These are phyloP conservation scores for Solanum habrochaites DNA, from an alignment of 257 asterid genomes.

Conservation along the genomic window DNA sequence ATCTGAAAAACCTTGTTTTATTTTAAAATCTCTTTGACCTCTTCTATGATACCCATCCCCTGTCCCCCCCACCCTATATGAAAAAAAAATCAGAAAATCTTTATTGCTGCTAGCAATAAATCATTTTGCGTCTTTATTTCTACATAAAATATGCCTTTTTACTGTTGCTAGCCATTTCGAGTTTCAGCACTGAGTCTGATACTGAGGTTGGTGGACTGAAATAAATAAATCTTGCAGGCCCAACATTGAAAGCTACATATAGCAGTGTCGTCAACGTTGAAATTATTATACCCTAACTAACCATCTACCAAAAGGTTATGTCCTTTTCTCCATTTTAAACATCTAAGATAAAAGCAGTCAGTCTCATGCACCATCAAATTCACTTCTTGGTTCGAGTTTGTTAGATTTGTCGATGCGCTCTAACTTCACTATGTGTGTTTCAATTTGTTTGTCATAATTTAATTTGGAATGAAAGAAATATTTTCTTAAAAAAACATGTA, in stretches of 20 bases:
- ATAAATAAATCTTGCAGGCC: not conserved
- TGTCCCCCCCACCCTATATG: too few relatives aligned
- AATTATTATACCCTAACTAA: not conserved
- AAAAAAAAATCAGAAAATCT: too few relatives aligned
- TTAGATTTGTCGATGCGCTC: not conserved
- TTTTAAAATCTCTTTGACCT: not conserved
- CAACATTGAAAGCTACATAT: not conserved
- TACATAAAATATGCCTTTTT: not conserved
- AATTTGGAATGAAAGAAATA: fast-evolving
- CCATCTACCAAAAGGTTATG: not conserved
- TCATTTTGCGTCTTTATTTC: not conserved
- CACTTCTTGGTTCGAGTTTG: not conserved
- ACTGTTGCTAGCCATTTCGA: not conserved
- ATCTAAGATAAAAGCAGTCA: not conserved
- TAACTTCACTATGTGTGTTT: too few relatives aligned
- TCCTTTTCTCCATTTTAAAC: not conserved
- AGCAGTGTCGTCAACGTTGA: not conserved
- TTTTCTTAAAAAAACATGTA: too few relatives aligned
- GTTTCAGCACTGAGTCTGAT: not conserved
- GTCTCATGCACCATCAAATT: not conserved
- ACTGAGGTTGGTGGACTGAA: not conserved
- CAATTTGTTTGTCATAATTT: too few relatives aligned
- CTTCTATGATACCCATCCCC: not conserved
- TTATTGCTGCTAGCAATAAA: too few relatives aligned
- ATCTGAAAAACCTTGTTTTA: not conserved